These are phyloP conservation scores for Leccinum arenicola DNA, from an alignment of 768 basidiomycete species.

Conservation along the genomic window DNA sequence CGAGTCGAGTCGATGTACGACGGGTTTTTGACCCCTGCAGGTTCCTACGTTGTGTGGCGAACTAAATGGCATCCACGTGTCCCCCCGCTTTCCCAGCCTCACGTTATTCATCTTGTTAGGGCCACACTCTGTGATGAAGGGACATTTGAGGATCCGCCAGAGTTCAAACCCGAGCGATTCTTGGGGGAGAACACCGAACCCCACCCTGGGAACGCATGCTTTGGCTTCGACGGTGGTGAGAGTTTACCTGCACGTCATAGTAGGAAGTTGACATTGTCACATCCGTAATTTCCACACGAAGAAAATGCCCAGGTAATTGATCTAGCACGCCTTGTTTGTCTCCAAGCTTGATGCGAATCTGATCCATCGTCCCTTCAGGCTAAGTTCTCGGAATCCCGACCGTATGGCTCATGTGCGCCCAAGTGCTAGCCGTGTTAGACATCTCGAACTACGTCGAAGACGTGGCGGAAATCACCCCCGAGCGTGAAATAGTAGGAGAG, in stretches of 20 bases:
- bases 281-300: neutral
- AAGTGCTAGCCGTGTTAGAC: conserved; percentile 43
- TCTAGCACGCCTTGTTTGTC: neutral
- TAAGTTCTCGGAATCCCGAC: conserved; percentile 24
- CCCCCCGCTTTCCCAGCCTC: neutral
- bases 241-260: neutral
- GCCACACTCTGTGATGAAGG: conserved; percentile 18
- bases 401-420: conserved; percentile 27
- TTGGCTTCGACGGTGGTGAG: conserved; percentile 24
- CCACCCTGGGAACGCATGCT: conserved; percentile 12
- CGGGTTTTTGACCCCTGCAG: conserved; percentile 21
- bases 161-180: conserved; percentile 26
- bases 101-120: conserved; percentile 1
- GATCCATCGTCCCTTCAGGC: neutral
- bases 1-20: conserved; percentile 16
- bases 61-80: neutral
- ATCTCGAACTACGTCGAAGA: conserved; percentile 36
- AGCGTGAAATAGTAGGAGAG: conserved; percentile 32
- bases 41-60: conserved; percentile 13
- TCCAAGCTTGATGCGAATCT: neutral
- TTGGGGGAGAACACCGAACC: conserved; percentile 17
- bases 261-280: neutral
- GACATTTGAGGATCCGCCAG: conserved; percentile 14
- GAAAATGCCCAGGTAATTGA: neutral
- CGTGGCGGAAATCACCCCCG: conserved; percentile 43